Percentiles rank a stretch among this genome's conserved stretches.
These are phyloP conservation scores for Hericium rajendrae DNA, from an alignment of 768 basidiomycete species.

Conservation along the genomic window DNA sequence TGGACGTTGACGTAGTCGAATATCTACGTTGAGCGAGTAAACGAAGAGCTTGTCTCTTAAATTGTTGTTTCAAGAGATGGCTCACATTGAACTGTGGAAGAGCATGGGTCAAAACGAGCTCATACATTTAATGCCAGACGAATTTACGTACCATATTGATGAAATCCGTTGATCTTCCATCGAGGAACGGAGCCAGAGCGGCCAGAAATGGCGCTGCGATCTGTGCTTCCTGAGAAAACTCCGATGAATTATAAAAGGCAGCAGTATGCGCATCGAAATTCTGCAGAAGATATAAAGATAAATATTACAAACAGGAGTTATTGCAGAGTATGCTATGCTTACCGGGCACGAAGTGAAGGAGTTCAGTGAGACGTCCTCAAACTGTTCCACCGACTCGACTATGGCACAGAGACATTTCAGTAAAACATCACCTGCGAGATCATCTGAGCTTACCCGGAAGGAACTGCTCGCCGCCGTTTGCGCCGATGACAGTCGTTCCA, in stretches of 20 bases:
- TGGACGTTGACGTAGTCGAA: constrained; percentile 32
- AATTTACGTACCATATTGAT: constrained; percentile 17
- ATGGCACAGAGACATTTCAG: background rate
- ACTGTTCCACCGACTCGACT: background rate
- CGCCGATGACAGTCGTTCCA: constrained; percentile 9
- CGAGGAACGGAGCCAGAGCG: constrained; percentile 18
- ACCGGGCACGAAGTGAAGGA: background rate
- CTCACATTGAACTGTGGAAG: background rate
- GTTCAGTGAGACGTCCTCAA: background rate
- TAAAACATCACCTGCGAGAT: too few species aligned
- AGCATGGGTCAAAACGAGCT: background rate
- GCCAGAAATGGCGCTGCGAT: constrained; percentile 18
- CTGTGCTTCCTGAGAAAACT: constrained; percentile 7
- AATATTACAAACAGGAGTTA: background rate
- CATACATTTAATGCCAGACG: background rate
- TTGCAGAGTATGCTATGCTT: background rate
- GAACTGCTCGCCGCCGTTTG: constrained; percentile 15
- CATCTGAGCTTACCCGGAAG: constrained; percentile 8
- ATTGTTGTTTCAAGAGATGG: background rate
- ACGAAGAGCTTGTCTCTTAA: background rate
- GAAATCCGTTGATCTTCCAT: constrained; percentile 17
- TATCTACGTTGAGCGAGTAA: constrained; percentile 12
- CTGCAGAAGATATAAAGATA: background rate
- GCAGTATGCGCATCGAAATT: background rate
- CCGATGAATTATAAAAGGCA: background rate